Evolutionary conservation across 192 early-diverging fungal species (phyloP), one percentile per base, ranked within the genome.

Genomic region (Fimicolochytrium jonesii): DNA sequence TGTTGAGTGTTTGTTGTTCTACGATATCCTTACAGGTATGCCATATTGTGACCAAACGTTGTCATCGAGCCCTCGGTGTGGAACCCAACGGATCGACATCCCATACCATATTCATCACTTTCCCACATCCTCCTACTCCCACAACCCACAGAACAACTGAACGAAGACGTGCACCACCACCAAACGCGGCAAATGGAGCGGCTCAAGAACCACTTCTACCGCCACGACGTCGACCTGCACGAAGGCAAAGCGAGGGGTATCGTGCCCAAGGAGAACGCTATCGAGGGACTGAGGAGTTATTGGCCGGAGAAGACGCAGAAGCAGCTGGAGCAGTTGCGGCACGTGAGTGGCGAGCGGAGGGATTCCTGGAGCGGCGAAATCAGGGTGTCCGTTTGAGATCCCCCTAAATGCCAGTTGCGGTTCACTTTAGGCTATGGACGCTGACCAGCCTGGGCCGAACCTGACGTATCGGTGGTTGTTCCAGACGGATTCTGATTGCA

Each of bases 351-450:
- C 22, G 33, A 34, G 34, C 4, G 46, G 25, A 36, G 6, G 49
- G 6, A 56, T 33, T 10, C 5, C 31, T 39, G 47, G 9, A 34
- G 39, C 17, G n/a, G n/a, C n/a, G n/a, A n/a, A n/a, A n/a, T n/a
- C n/a, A n/a, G n/a, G n/a, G n/a, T n/a, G n/a, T n/a, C n/a, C n/a
- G n/a, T n/a, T n/a, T n/a, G n/a, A n/a, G n/a, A n/a, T n/a, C n/a
- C n/a, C n/a, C n/a, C n/a, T n/a, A n/a, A n/a, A n/a, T n/a, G n/a
- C n/a, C n/a, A n/a, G n/a, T n/a, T n/a, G n/a, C n/a, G n/a, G n/a
- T n/a, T n/a, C n/a, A n/a, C n/a, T n/a, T n/a, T n/a, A 80, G 78
- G 75, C 72, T 15, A 25, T 81, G 28, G 74, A 76, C 25, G 66
- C 70, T 2, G 79, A 81, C 39, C 79, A 81, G 32, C 57, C 71